Conservation (phyloP, 257 asterid genomes). For the Primulina eburnea region DNA sequence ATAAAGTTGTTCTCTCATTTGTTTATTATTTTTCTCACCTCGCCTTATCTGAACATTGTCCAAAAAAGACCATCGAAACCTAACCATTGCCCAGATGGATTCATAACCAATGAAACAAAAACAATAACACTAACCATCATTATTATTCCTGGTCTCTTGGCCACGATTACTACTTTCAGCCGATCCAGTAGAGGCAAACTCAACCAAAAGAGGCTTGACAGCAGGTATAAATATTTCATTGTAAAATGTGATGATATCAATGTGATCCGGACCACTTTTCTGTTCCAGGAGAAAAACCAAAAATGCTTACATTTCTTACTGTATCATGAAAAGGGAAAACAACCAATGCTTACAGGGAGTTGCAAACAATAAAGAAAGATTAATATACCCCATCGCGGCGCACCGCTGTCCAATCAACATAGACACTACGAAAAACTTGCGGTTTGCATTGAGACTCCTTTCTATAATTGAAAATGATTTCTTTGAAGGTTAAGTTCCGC, state of each 20-base stretch:
- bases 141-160: constrained; percentile 45
- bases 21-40: constrained; percentile 6
- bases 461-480: constrained; percentile 60
- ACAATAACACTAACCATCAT: constrained; percentile 49
- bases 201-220: constrained; percentile 89
- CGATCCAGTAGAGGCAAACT: constrained; percentile 73
- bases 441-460: constrained; percentile 70
- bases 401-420: constrained; percentile 45
- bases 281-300: constrained; percentile 34
- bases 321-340: neutral
- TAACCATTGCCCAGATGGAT: neutral
- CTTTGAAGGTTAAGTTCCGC: constrained; percentile 58
- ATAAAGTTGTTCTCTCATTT: neutral
- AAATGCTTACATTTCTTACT: constrained; percentile 21
- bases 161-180: constrained; percentile 44
- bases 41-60: neutral
- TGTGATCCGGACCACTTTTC: constrained; percentile 81
- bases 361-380: constrained; percentile 13
- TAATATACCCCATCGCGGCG: constrained; percentile 58
- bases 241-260: constrained; percentile 91
- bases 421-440: constrained; percentile 63
- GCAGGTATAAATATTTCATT: constrained; percentile 80
- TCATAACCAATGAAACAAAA: neutral
- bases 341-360: neutral
- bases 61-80: constrained; percentile 8